These are phyloP conservation scores for Jamesozyma spencerorum DNA, from an alignment of 805 yeast genomes.

Conservation along the genomic window DNA sequence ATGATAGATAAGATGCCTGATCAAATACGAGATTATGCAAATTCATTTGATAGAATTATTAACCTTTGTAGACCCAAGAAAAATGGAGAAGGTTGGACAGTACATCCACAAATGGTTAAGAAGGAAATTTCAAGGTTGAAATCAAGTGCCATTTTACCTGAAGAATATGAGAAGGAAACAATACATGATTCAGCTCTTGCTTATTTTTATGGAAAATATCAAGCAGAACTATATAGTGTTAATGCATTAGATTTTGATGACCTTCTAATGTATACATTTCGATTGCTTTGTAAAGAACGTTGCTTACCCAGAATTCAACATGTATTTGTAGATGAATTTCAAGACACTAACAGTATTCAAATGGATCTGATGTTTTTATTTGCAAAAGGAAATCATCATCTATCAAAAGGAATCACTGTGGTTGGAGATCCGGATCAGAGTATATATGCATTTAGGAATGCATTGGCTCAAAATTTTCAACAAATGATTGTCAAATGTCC, in stretches of 20 bases:
- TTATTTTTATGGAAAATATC: constrained; percentile 44
- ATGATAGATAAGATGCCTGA: constrained; percentile 31
- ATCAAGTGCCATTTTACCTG: constrained; percentile 40
- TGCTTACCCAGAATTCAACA: constrained; percentile 48
- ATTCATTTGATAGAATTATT: constrained; percentile 20
- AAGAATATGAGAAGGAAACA: constrained; percentile 28
- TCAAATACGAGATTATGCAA: constrained; percentile 27
- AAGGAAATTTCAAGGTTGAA: constrained; percentile 48
- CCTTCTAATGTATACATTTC: constrained; percentile 47
- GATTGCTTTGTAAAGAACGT: constrained; percentile 37
- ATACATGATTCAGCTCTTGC: constrained; percentile 29
- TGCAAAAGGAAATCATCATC: constrained; percentile 33
- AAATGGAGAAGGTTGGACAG: constrained; percentile 28
- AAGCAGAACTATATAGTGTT: constrained; percentile 35
- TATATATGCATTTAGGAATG: constrained; percentile 81
- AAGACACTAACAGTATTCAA: constrained; percentile 80
- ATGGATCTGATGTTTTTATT: constrained; percentile 53
- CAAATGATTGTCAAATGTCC: constrained; percentile 40
- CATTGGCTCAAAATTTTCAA: constrained; percentile 57
- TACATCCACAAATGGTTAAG: constrained; percentile 35
- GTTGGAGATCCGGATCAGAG: constrained; percentile 98
- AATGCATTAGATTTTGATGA: constrained; percentile 76
- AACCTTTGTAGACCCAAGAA: constrained; percentile 20
- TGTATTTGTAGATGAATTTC: constrained; percentile 88
- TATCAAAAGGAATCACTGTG: constrained; percentile 56